phyloP scores from a whole-genome alignment of 2,329 filamentous ascomycete genomes.

The Gnomoniopsis smithogilvyi region DNA sequence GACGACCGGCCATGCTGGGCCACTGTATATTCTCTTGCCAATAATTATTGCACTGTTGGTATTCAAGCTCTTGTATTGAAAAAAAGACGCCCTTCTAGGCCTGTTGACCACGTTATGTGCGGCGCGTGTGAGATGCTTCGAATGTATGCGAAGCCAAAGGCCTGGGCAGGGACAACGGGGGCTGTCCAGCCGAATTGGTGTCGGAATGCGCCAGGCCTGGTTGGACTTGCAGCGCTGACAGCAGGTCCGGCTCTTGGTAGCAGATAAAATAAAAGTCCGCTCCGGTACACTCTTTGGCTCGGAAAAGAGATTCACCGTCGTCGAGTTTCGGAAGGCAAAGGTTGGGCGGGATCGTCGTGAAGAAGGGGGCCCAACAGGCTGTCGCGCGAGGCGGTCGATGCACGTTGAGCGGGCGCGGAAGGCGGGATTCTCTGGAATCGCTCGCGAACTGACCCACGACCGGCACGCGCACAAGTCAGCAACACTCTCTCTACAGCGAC shows the following conservation, averaged over 20 bases:
- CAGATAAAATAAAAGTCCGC: neutral
- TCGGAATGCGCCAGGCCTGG: slow-evolving; percentile 7
- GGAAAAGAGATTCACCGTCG: neutral
- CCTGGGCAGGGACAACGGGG: slow-evolving; percentile 9
- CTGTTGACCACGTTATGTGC: neutral
- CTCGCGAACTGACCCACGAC: neutral
- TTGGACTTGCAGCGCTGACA: neutral
- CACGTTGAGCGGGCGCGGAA: neutral
- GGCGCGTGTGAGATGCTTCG: neutral
- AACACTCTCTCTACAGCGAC: neutral
- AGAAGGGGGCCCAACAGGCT: neutral
- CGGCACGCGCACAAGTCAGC: slow-evolving; percentile 5
- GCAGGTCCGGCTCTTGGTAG: neutral
- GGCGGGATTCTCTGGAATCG: neutral
- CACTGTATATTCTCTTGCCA: neutral
- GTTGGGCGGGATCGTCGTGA: neutral
- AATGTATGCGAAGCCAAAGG: neutral
- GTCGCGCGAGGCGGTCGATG: neutral
- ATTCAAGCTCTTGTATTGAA: neutral
- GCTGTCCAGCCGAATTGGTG: slow-evolving; percentile 4
- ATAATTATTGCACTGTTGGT: neutral
- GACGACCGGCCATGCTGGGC: slow-evolving; percentile 41
- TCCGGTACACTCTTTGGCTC: neutral
- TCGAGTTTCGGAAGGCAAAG: neutral
- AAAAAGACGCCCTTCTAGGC: neutral